Base-by-base conservation (phyloP, 2,329 filamentous ascomycete genomes). In the Bisporella sp. region DNA sequence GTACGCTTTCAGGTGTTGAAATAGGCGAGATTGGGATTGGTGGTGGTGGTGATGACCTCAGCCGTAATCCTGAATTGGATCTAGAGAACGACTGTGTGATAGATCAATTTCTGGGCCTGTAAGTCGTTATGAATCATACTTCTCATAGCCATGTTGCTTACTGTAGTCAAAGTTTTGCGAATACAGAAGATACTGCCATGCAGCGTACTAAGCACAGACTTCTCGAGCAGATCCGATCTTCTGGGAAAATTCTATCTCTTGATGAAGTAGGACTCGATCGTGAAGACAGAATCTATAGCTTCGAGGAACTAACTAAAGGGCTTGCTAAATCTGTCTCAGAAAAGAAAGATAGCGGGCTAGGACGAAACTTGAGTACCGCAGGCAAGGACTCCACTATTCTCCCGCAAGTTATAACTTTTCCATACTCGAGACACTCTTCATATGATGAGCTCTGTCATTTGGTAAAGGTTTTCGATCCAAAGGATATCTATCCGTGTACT, bases 361-460 rank as follows among this genome's bases (percentile, higher is more conserved):
- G 41, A 35, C 21, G 29, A 35, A 6, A 9, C 12, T 8, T 46
- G 13, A 32, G 30, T 5, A 31, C 28, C 47, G 39, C 12, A 33
- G 28, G 31, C 28, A 41, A 5, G 0, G 5, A 32, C 4, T 5
- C 33, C 12, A 35, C 31, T n/a, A 51, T n/a, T n/a, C 52, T 64
- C 11, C 56, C 60, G 1, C 60, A 51, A 45, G 33, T 54, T 8
- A 78, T 84, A 3, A 69, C 64, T 0, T 96, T 96, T 57, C 88
- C 91, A 0, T 96, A 91, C 62, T 92, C 92, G 0, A 79, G 92
- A 1, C 92, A 97, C 66, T 95, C 92, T 0, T 95, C 89, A 0
- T 92, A 93, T 53, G 71, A 74, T 0, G 92, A 96, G 64, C 76
- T 95, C 3, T 85, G 88, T 55, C 69, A 81, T 48, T 70, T 96